These are phyloP conservation scores for Phialophora expanda DNA, from an alignment of 2,329 filamentous ascomycete species.

Conservation along the genomic window DNA sequence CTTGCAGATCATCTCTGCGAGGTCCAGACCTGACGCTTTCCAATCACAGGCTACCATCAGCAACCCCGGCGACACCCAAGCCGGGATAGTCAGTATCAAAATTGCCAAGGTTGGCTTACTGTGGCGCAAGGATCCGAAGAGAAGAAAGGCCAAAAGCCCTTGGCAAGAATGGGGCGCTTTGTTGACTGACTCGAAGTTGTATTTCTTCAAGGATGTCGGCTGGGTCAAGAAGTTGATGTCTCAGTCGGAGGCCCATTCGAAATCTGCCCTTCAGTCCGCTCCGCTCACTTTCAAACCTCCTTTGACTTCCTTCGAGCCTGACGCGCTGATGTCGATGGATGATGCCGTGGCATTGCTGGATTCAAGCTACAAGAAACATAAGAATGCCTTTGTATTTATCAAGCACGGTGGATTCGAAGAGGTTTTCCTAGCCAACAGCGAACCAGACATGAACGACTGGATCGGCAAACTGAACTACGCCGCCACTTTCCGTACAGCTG, in stretches of 20 bases:
- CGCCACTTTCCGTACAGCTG: constrained; percentile 88
- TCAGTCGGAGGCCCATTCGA: constrained; percentile 83
- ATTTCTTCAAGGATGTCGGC: constrained; percentile 89
- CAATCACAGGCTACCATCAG: constrained; percentile 83
- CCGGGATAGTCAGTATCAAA: constrained; percentile 95
- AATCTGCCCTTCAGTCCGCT: constrained; percentile 73
- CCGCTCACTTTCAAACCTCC: constrained; percentile 91
- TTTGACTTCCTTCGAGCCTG: constrained; percentile 88
- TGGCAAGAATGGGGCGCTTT: constrained; percentile 99
- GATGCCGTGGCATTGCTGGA: constrained; percentile 89
- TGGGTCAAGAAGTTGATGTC: constrained; percentile 93
- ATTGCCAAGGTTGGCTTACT: constrained; percentile 93
- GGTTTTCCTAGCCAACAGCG: constrained; percentile 85
- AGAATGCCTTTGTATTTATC: constrained; percentile 91
- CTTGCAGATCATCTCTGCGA: constrained; percentile 90
- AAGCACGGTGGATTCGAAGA: constrained; percentile 87
- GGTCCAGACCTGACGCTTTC: constrained; percentile 93
- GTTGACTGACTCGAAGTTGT: constrained; percentile 93
- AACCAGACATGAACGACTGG: constrained; percentile 95
- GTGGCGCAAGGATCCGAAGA: constrained; percentile 93
- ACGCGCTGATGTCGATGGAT: constrained; percentile 90
- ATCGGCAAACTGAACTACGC: constrained; percentile 94
- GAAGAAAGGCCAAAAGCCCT: constrained; percentile 89
- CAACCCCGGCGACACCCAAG: constrained; percentile 84
- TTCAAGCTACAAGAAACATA: constrained; percentile 86